Base-by-base conservation (phyloP, 2,329 filamentous ascomycete species). In the Calonectria naviculata region DNA sequence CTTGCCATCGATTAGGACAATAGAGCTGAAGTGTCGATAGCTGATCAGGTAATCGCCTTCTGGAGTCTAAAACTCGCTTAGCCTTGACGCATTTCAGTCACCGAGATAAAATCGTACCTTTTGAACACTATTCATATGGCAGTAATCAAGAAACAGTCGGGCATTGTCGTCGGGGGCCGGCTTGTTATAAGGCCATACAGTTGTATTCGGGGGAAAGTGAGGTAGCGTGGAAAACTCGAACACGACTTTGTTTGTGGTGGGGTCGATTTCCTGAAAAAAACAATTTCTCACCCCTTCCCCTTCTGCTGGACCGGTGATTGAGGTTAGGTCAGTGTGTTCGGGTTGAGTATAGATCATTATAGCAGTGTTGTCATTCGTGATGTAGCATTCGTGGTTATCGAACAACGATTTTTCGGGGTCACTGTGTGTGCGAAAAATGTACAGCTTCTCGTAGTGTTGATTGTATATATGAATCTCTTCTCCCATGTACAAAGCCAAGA, bases 1-100 rank as follows among this genome's bases (percentile, higher is more conserved):
- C n/a, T 60, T 67, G 28, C 64, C 64, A 28, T 67, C n/a, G 12
- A 67, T 17, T 0, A 58, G 42, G 5, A 36, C 49, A 21, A 67
- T 38, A 13, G 52, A 26, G 21, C 64, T 60, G 7, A 67, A 49
- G 10, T 67, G 64, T 19, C 64, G 38, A 24, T 46, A 60, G 8
- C 64, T 46, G 6, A 67, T 29, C 2, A 67, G 38, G n/a, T 44
- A 67, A 46, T 67, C 52, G 8, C 64, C 64, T 17, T 60, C 28
- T 2, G 38, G 38, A 47, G 64, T 67, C 64, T 67, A 38, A 19
- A 19, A 3, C 5, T 3, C 4, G 3, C 21, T 61, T 31, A 44
- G 56, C 12, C 5, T 31, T 31, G 10, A 19, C n/a, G 19, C 6
- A 7, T 24, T 9, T n/a, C 42, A 8, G 21, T 13, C 1, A 24